A percentile compares a stretch with the other conserved stretches of the same genome.
Conservation (phyloP, 1,139 yeast species). For the Lodderomyces orthopsilosis region DNA sequence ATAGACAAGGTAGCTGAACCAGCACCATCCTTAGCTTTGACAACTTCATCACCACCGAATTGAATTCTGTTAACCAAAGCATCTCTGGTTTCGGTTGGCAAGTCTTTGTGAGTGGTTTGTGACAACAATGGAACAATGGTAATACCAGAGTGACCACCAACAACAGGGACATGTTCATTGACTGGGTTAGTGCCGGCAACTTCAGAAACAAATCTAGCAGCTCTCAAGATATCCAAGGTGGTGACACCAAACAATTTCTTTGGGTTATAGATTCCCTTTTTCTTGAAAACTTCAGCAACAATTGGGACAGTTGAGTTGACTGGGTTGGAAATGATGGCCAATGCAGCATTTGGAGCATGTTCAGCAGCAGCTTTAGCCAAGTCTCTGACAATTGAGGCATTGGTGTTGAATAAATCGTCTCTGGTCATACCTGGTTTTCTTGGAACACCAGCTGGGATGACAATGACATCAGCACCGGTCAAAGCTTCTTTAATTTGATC, state of each 20-base stretch:
- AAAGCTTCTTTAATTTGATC: slow-evolving; percentile 61
- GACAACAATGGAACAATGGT: slow-evolving; percentile 90
- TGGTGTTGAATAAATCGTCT: slow-evolving; percentile 90
- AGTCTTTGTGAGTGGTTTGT: slow-evolving; percentile 50
- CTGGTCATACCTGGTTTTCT: slow-evolving; percentile 99
- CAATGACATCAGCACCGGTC: slow-evolving; percentile 69
- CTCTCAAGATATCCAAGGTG: slow-evolving; percentile 85
- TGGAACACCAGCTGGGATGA: slow-evolving; percentile 96
- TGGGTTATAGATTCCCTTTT: slow-evolving; percentile 73
- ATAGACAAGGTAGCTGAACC: slow-evolving; percentile 94
- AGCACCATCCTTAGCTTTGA: slow-evolving; percentile 89
- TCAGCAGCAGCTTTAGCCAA: slow-evolving; percentile 79
- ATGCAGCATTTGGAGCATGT: slow-evolving; percentile 69
- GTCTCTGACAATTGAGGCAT: slow-evolving; percentile 85
- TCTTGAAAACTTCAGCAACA: slow-evolving; percentile 80
- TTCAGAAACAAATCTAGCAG: slow-evolving; percentile 74
- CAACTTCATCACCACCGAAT: slow-evolving; percentile 97
- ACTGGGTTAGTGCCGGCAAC: slow-evolving; percentile 55
- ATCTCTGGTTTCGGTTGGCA: slow-evolving; percentile 56
- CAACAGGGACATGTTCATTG: slow-evolving; percentile 70
- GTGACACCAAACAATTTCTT: slow-evolving; percentile 88
- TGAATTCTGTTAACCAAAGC: slow-evolving; percentile 83
- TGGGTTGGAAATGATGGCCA: slow-evolving; percentile 86
- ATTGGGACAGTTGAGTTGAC: slow-evolving; percentile 95
- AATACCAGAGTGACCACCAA: slow-evolving; percentile 97